Evolutionary conservation across 441 rosid species (phyloP), one percentile per base, ranked within the genome.

Genomic region (Metrosideros polymorpha): DNA sequence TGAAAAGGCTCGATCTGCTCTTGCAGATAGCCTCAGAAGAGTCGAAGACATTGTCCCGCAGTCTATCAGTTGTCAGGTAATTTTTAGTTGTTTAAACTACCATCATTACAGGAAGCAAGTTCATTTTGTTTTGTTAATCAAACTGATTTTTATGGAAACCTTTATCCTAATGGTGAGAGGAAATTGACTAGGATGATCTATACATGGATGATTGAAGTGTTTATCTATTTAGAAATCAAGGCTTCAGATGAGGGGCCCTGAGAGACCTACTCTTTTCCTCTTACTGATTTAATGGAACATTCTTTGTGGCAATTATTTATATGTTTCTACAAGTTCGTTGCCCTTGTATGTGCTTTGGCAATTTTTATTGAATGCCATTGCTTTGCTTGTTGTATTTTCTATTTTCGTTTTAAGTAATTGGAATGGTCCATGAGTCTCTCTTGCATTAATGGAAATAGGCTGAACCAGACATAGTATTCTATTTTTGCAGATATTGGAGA

Each of bases 1-100:
- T 87, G 98, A 95, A 88, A 98, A 93, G 91, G 96, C 96, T 54
- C 94, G 93, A 86, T 84, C 85, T 90, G 93, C 97, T 82, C 99
- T 98, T 85, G 91, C 92, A 43, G 93, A 95, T 85, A 92, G 99
- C 92, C 99, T 98, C 86, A 95, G 91, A 92, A 95, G 95, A 35
- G 99, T 97, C 5, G 98, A 98, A 91, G 98, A 97, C 91, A 97
- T 98, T 91, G 99, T 97, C 89, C 98, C 96, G 29, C 95, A 92
- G 88, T 94, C 99, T 25, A 94, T 96, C 89, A 98, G 99, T 13
- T 91, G 94, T 88, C 99, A 94, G 97, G 99, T 98, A 66, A 66
- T 56, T 84, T 47, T 24, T 53, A 66, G 39, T 85, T 59, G 82
- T 66, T 84, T 42, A n/a, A 63, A 49, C 47, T 39, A 10, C n/a